A percentile compares a stretch with the other conserved stretches of the same genome.
phyloP scores from a whole-genome alignment of 305 asterid species.

The Solanum chacoense region DNA sequence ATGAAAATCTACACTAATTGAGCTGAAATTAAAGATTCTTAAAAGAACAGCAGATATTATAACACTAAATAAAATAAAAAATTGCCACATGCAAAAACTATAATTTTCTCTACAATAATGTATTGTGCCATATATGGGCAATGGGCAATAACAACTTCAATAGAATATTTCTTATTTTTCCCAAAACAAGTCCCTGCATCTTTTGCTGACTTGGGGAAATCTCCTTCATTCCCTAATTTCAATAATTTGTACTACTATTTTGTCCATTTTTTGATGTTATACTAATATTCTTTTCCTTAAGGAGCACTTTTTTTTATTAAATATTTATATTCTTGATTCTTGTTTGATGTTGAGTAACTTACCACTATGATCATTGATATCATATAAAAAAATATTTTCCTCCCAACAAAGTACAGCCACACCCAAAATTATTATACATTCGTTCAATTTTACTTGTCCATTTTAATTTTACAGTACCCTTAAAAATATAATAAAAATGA shows the following conservation, averaged over 20 bases:
- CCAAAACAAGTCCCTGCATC: neutral
- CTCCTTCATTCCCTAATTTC: neutral
- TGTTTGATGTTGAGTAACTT: neutral
- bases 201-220: neutral
- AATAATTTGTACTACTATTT: neutral
- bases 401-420: neutral
- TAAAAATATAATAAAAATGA: no score
- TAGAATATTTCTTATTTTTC: neutral
- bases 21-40: neutral
- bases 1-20: neutral
- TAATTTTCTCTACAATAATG: neutral
- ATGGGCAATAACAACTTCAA: neutral
- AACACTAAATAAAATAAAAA: neutral
- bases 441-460: neutral
- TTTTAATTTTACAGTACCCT: neutral
- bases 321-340: neutral
- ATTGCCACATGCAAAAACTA: neutral
- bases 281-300: neutral
- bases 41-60: neutral
- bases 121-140: neutral
- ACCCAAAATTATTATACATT: neutral
- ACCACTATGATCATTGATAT: neutral
- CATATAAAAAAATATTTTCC: neutral
- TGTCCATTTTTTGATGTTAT: neutral
- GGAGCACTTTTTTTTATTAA: neutral